Percentiles rank a stretch among this genome's conserved stretches.
These are phyloP conservation scores for Globisporangium echinulatum DNA, from an alignment of 352 stramenopile species.

Conservation along the genomic window DNA sequence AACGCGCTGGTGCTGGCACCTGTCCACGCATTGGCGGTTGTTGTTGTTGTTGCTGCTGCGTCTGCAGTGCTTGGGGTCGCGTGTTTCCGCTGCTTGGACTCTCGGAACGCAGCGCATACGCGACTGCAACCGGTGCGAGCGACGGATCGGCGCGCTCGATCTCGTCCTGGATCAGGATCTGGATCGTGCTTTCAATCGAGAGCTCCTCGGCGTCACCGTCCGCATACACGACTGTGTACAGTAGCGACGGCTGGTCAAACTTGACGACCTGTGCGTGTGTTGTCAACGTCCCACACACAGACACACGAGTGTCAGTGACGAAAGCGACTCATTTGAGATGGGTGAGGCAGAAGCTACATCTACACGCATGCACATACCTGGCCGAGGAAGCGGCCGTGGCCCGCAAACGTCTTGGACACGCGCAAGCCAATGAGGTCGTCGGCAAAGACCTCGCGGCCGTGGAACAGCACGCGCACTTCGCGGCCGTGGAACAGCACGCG, in stretches of 20 bases:
- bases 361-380: slow-evolving; percentile 21
- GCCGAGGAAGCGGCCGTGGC: slow-evolving; percentile 74
- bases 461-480: slow-evolving; percentile 63
- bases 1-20: neutral
- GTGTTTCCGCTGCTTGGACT: slow-evolving; percentile 13
- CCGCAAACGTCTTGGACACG: slow-evolving; percentile 80
- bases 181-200: slow-evolving; percentile 65
- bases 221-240: slow-evolving; percentile 82
- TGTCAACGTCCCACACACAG: too few species aligned
- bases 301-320: too few species aligned
- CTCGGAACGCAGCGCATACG: slow-evolving; percentile 4
- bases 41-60: neutral
- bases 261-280: slow-evolving; percentile 46
- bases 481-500: slow-evolving; percentile 58
- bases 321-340: too few species aligned
- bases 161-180: slow-evolving; percentile 83
- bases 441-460: slow-evolving; percentile 62
- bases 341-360: too few species aligned
- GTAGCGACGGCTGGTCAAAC: slow-evolving; percentile 57
- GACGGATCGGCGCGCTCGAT: slow-evolving; percentile 73
- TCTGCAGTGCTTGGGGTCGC: too few species aligned
- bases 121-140: slow-evolving; percentile 21
- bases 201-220: slow-evolving; percentile 79
- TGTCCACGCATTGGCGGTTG: neutral
- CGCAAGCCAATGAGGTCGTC: slow-evolving; percentile 75